Evolutionary conservation across 495 filamentous ascomycete species (phyloP).

Genomic region (Rostrohypoxylon terebratum): DNA sequence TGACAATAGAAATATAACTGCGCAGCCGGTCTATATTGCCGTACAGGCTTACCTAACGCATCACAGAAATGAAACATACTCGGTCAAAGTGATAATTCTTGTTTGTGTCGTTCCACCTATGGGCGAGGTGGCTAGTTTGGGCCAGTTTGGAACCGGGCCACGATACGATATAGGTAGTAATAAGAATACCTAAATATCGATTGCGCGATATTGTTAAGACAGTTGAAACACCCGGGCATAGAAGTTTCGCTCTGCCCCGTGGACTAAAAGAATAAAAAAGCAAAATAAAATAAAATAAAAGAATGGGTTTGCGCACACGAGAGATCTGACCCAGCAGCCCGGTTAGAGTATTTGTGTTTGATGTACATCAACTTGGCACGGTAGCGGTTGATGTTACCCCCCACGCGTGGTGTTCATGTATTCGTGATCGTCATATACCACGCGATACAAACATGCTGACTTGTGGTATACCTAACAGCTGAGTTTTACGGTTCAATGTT

Average conservation of each 20-base stretch:
- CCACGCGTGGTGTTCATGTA: slow-evolving; percentile 19
- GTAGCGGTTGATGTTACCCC: slow-evolving; percentile 31
- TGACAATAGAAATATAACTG: background rate
- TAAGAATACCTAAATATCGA: too few relatives aligned
- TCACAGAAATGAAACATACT: slow-evolving; percentile 9
- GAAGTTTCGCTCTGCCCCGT: slow-evolving; percentile 5
- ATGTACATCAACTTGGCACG: background rate
- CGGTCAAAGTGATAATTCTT: background rate
- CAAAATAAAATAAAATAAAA: slow-evolving; percentile 16
- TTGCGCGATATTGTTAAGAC: slow-evolving; percentile 7
- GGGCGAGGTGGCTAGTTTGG: background rate
- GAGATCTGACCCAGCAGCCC: slow-evolving; percentile 32
- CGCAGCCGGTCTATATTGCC: background rate
- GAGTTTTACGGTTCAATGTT: background rate
- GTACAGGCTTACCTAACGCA: background rate
- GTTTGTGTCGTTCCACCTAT: background rate
- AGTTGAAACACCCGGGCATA: slow-evolving; percentile 8
- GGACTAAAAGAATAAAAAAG: slow-evolving; percentile 6
- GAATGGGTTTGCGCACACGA: slow-evolving; percentile 19
- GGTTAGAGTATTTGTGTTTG: slow-evolving; percentile 25
- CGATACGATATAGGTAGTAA: background rate
- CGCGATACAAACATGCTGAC: background rate
- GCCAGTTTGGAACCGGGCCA: background rate
- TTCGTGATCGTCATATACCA: slow-evolving; percentile 16
- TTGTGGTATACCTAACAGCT: background rate